Percentiles rank a stretch among this genome's conserved stretches.
These are phyloP conservation scores for Alternaria sp. DNA, from an alignment of 2,329 filamentous ascomycete genomes.

Conservation along the genomic window DNA sequence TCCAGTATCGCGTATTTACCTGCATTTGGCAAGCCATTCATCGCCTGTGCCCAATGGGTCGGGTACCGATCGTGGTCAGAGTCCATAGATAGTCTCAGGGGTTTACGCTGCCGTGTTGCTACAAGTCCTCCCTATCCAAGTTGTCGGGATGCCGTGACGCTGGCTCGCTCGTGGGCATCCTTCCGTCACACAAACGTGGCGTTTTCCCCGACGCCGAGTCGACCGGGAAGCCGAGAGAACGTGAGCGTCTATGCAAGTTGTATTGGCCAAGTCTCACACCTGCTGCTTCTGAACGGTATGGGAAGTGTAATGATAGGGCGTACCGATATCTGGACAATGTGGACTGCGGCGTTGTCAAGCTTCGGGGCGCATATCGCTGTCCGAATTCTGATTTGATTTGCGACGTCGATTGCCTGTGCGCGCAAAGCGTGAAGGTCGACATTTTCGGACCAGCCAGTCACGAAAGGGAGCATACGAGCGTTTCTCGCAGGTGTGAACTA, in stretches of 20 bases:
- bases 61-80: slow-evolving; percentile 16
- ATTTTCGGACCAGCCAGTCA: slow-evolving; percentile 25
- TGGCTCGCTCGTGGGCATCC: slow-evolving; percentile 31
- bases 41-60: slow-evolving; percentile 21
- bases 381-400: slow-evolving; percentile 31
- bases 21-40: neutral
- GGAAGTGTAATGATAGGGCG: slow-evolving; percentile 3
- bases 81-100: slow-evolving; percentile 27
- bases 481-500: slow-evolving; percentile 4
- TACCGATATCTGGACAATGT: slow-evolving; percentile 6
- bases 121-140: slow-evolving; percentile 22
- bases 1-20: slow-evolving; percentile 1
- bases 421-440: slow-evolving; percentile 13
- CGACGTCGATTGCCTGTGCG: slow-evolving; percentile 21
- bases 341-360: slow-evolving; percentile 11
- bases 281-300: slow-evolving; percentile 8
- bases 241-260: slow-evolving; percentile 24
- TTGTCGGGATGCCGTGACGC: slow-evolving; percentile 25
- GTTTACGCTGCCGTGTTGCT: slow-evolving; percentile 17
- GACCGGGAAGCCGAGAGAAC: slow-evolving; percentile 18
- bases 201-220: slow-evolving; percentile 33
- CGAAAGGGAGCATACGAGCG: slow-evolving; percentile 4
- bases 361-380: slow-evolving; percentile 23
- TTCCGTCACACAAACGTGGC: slow-evolving; percentile 35
- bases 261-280: slow-evolving; percentile 29